Evolutionary conservation across 1,139 yeast genomes (phyloP), one percentile per base, ranked within the genome.

Genomic region (Geotrichum cucujoidarum): DNA sequence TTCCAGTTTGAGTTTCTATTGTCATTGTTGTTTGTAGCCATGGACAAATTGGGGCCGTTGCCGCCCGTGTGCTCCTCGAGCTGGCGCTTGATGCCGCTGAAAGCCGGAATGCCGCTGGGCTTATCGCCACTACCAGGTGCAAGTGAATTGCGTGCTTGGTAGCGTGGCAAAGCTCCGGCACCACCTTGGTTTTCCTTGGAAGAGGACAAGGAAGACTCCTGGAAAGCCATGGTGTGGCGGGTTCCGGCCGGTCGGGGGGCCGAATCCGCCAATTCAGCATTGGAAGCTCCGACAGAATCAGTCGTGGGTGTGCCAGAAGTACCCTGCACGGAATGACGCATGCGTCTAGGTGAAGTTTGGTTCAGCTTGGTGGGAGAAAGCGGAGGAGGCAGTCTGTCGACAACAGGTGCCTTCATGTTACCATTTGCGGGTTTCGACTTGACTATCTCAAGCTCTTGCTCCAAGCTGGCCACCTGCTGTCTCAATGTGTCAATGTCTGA

Each of bases 401-500:
- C n/a, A 3, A 21, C 20, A 8, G 39, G 22, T 8, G 39, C 20
- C 8, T 24, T 10, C 18, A 24, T 35, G 6, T 18, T 35, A 21
- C 20, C 13, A 35, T 11, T 20, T 4, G 22, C 14, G 4, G 39
- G 39, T 5, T 14, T 11, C 5, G 39, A 35, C 20, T 32, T 20
- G 27, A 32, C 3, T 21, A 36, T 11, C 18, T 30, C 35, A 13
- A 40, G 10, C 30, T 34, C 37, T 13, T 25, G 17, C 32, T 45
- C 45, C 25, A 45, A 38, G 18, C 40, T 20, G 14, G 27, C 33
- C 5, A 44, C 8, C 25, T 41, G 48, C 14, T 17, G 22, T 32
- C 41, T 20, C 10, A 78, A 68, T 45, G 72, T 73, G 40, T 81
- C 88, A 42, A 80, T 64, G 56, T 84, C 92, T 43, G 80, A 75